These are phyloP conservation scores for Austroboletus novae-zelandiae DNA, from an alignment of 1,284 basidiomycete genomes.

Conservation along the genomic window DNA sequence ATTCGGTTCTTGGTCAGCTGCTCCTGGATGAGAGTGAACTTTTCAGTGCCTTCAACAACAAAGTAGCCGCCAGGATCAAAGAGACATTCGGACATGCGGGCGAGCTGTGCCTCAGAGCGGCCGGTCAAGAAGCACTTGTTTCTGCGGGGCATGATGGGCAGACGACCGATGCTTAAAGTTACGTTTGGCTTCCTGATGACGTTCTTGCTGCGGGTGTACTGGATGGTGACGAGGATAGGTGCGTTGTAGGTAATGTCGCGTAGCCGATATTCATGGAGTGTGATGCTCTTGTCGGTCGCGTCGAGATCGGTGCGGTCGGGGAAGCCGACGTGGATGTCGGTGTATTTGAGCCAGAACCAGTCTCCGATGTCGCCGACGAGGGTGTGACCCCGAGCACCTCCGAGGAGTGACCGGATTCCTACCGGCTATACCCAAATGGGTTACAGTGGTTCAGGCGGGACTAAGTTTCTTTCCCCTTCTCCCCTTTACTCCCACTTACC, in stretches of 20 bases:
- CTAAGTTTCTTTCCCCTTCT: not conserved
- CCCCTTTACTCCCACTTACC: not conserved
- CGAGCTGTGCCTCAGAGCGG: slow-evolving; percentile 78
- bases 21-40: slow-evolving; percentile 99
- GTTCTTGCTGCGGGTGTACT: slow-evolving; percentile 92
- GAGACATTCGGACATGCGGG: slow-evolving; percentile 94
- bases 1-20: slow-evolving; percentile 99
- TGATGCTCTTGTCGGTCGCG: slow-evolving; percentile 80
- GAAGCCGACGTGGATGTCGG: slow-evolving; percentile 89
- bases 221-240: slow-evolving; percentile 92
- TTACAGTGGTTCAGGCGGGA: not conserved
- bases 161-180: slow-evolving; percentile 84
- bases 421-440: too few species aligned
- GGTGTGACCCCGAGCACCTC: slow-evolving; percentile 3
- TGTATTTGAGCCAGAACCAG: slow-evolving; percentile 96
- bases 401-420: not conserved
- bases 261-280: slow-evolving; percentile 96
- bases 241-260: slow-evolving; percentile 96
- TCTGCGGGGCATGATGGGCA: slow-evolving; percentile 97
- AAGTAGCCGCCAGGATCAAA: slow-evolving; percentile 99
- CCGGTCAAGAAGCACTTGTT: slow-evolving; percentile 91
- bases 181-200: slow-evolving; percentile 85
- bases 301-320: slow-evolving; percentile 88
- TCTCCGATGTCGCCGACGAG: slow-evolving; percentile 34
- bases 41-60: slow-evolving; percentile 98